Evolutionary conservation across 1,284 basidiomycete genomes (phyloP), one percentile per base, ranked within the genome.

Genomic region (Ceratobasidium sp.): DNA sequence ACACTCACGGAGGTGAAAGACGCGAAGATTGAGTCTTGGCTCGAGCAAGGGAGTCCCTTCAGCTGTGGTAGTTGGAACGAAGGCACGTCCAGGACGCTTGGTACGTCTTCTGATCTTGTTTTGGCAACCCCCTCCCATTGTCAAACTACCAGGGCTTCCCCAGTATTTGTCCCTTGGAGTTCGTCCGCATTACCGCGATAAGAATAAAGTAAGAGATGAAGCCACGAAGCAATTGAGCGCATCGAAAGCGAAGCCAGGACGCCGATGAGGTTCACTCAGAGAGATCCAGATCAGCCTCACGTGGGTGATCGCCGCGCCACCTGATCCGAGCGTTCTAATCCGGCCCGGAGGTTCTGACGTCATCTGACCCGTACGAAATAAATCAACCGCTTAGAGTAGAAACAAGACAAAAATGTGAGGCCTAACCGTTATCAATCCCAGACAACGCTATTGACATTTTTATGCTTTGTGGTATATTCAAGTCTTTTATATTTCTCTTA

Each of bases 291-390:
- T 23, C n/a, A n/a, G n/a, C 20, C 37, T 56, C 54, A 56, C 54
- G 54, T 56, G 54, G 10, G 23, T 11, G 61, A 63, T 63, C 61
- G 61, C 61, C 61, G 26, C 58, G 35, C 58, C 58, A 63, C 61
- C 28, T 53, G 11, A 5, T 53, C 42, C 10, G 17, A 45, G 23
- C 49, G n/a, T 45, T 26, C 10, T 10, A 28, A 63, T 63, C 61
- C 8, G 39, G 4, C 61, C 61, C 61, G 42, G 61, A 45, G n/a
- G 23, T 45, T 45, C 61, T 15, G 20, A 23, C n/a, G 39, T 33
- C 61, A 37, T 63, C 61, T 37, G 37, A 63, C 37, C 61, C 61
- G n/a, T 10, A 63, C 37, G 37, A 37, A 60, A 60, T 7, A 37
- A 33, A 56, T 56, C 6, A n/a, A n/a, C n/a, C n/a, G n/a, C n/a